Conservation (phyloP, 1,139 yeast species). For the Torulaspora pretoriensis region DNA sequence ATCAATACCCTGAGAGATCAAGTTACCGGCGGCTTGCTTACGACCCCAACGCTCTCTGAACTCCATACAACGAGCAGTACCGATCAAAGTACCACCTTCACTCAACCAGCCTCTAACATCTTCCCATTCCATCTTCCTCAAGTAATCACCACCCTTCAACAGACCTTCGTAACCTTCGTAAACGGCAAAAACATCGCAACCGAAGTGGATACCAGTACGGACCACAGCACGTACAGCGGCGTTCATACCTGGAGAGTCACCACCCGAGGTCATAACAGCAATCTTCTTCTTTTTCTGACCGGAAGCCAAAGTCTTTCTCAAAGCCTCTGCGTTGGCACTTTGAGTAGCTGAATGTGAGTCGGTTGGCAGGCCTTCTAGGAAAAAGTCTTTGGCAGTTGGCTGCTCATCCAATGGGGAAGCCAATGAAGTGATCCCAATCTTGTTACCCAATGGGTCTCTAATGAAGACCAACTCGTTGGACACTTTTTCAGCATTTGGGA, state of each 20-base stretch:
- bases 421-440: constrained; percentile 43
- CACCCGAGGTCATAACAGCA: constrained; percentile 85
- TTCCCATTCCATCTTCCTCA: constrained; percentile 67
- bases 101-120: constrained; percentile 74
- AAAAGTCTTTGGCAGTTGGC: constrained; percentile 38
- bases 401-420: constrained; percentile 36
- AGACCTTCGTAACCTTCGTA: constrained; percentile 79
- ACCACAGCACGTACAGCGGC: constrained; percentile 79
- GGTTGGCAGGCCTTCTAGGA: constrained; percentile 19
- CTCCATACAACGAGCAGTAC: constrained; percentile 71
- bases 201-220: constrained; percentile 65
- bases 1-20: constrained; percentile 70
- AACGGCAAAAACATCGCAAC: constrained; percentile 68
- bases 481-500: constrained; percentile 33
- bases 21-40: constrained; percentile 59
- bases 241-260: constrained; percentile 86
- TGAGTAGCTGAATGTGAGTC: neutral
- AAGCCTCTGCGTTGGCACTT: constrained; percentile 17
- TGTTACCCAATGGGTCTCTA: constrained; percentile 57
- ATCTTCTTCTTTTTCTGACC: constrained; percentile 47
- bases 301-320: constrained; percentile 24
- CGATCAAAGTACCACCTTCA: constrained; percentile 77
- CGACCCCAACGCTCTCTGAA: constrained; percentile 69
- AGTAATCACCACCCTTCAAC: constrained; percentile 62
- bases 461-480: constrained; percentile 35